Conservation (phyloP, 208 protist genomes). For the Porcisia hertigi region DNA sequence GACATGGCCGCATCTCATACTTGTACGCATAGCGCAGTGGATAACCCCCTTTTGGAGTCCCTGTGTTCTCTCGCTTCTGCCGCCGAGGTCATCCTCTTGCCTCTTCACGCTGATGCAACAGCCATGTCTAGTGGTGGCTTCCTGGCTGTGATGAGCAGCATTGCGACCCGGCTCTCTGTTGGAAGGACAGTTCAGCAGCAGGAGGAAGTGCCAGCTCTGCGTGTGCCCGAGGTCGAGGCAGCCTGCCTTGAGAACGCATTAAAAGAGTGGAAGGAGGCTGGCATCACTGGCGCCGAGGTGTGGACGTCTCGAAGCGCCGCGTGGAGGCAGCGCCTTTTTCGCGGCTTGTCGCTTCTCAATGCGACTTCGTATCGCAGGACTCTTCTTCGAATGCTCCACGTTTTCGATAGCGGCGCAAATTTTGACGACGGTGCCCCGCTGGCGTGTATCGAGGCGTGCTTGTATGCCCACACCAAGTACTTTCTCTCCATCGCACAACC, state of each 20-base stretch:
- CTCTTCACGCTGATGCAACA: background rate
- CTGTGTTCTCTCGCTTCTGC: constrained; percentile 36
- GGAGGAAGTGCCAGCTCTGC: constrained; percentile 11
- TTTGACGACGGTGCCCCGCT: constrained; percentile 18
- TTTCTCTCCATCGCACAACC: constrained; percentile 24
- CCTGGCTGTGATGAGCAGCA: constrained; percentile 38
- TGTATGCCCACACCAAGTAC: constrained; percentile 35
- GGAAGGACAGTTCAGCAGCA: background rate
- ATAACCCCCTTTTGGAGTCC: constrained; percentile 10
- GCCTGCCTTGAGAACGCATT: constrained; percentile 21
- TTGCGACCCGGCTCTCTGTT: constrained; percentile 26
- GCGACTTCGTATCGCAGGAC: constrained; percentile 34
- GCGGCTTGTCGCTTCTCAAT: constrained; percentile 36
- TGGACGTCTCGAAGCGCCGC: constrained; percentile 30
- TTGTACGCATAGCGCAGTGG: background rate
- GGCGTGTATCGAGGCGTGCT: constrained; percentile 43
- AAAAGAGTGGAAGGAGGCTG: constrained; percentile 11
- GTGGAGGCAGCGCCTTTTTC: constrained; percentile 47
- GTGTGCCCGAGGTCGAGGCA: constrained; percentile 34
- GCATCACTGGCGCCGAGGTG: constrained; percentile 8
- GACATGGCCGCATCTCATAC: background rate
- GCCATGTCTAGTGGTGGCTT: constrained; percentile 13
- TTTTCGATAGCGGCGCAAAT: constrained; percentile 24
- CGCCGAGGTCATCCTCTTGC: constrained; percentile 29
- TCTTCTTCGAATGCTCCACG: constrained; percentile 34